These are phyloP conservation scores for Cephalotrichum gorgonifer DNA, from an alignment of 2,329 filamentous ascomycete genomes.

Conservation along the genomic window DNA sequence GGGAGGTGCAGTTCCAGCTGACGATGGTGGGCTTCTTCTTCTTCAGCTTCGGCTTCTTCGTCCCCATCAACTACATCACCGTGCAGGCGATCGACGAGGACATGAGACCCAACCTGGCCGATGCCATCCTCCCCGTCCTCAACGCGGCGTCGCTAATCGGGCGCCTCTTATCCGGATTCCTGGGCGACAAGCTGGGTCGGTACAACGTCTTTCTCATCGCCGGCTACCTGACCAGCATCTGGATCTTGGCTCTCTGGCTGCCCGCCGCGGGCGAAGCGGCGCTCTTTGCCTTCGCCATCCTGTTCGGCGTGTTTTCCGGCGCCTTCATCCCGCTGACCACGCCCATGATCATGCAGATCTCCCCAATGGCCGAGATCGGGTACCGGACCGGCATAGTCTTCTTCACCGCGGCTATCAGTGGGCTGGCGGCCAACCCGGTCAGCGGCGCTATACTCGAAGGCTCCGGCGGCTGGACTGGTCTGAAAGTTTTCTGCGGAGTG, in stretches of 20 bases:
- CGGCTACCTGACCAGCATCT: constrained; percentile 26
- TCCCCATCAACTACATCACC: constrained; percentile 24
- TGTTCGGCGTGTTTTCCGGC: constrained; percentile 31
- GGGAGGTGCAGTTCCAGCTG: constrained; percentile 20
- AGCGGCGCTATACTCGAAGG: constrained; percentile 31
- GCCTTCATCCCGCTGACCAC: constrained; percentile 27
- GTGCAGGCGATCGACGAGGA: constrained; percentile 18
- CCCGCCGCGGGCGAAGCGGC: constrained; percentile 17
- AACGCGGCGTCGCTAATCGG: constrained; percentile 27
- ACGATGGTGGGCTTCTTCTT: constrained; percentile 20
- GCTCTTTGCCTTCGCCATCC: constrained; percentile 25
- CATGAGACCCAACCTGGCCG: constrained; percentile 16
- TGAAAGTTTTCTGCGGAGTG: constrained; percentile 26
- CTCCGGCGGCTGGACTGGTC: constrained; percentile 18
- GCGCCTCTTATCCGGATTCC: constrained; percentile 19
- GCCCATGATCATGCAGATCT: constrained; percentile 38
- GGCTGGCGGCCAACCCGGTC: constrained; percentile 47
- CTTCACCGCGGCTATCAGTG: constrained; percentile 42
- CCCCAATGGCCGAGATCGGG: constrained; percentile 39
- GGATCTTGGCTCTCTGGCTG: constrained; percentile 32
- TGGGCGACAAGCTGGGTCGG: constrained; percentile 24
- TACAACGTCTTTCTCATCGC: constrained; percentile 35
- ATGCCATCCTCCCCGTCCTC: constrained; percentile 26
- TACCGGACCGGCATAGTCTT: constrained; percentile 35
- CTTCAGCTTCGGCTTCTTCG: constrained; percentile 24